phyloP scores from a whole-genome alignment of 2,329 filamentous ascomycete genomes.

The Cladosporium sp. region DNA sequence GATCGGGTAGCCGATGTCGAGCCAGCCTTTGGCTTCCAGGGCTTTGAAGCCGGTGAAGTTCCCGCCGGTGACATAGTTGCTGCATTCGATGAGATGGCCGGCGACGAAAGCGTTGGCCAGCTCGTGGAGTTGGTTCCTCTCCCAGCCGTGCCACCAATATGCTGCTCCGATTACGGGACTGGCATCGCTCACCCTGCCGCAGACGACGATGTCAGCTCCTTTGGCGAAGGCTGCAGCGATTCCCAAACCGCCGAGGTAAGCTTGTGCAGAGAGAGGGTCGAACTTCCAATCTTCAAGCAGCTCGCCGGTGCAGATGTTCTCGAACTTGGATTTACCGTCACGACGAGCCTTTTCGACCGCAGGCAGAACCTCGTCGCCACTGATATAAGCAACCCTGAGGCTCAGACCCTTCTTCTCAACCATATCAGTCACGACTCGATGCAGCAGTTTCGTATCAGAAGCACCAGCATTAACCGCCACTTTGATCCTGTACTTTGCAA shows the following conservation, averaged over 20 bases:
- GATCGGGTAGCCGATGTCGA: slow-evolving; percentile 38
- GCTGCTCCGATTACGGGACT: slow-evolving; percentile 42
- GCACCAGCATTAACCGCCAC: slow-evolving; percentile 56
- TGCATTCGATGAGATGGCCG: slow-evolving; percentile 43
- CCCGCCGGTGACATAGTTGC: slow-evolving; percentile 39
- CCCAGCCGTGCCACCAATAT: slow-evolving; percentile 44
- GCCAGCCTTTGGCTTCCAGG: slow-evolving; percentile 35
- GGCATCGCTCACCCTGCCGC: slow-evolving; percentile 42
- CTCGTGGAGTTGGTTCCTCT: slow-evolving; percentile 34
- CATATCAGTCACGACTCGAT: slow-evolving; percentile 42
- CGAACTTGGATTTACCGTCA: slow-evolving; percentile 34
- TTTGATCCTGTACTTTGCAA: slow-evolving; percentile 49
- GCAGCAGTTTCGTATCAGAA: slow-evolving; percentile 52
- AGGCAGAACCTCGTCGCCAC: slow-evolving; percentile 39
- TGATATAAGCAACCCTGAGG: slow-evolving; percentile 47
- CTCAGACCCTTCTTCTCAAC: slow-evolving; percentile 31
- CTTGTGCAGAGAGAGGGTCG: slow-evolving; percentile 31
- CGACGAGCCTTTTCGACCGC: slow-evolving; percentile 33
- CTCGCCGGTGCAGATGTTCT: slow-evolving; percentile 37
- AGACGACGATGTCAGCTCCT: slow-evolving; percentile 45
- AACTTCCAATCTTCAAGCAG: slow-evolving; percentile 32
- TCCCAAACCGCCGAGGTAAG: slow-evolving; percentile 43
- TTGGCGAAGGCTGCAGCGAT: slow-evolving; percentile 38
- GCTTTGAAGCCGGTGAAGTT: slow-evolving; percentile 43
- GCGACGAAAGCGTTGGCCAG: slow-evolving; percentile 41